phyloP scores from a whole-genome alignment of 768 basidiomycete genomes.

The Lyophyllum semitale region DNA sequence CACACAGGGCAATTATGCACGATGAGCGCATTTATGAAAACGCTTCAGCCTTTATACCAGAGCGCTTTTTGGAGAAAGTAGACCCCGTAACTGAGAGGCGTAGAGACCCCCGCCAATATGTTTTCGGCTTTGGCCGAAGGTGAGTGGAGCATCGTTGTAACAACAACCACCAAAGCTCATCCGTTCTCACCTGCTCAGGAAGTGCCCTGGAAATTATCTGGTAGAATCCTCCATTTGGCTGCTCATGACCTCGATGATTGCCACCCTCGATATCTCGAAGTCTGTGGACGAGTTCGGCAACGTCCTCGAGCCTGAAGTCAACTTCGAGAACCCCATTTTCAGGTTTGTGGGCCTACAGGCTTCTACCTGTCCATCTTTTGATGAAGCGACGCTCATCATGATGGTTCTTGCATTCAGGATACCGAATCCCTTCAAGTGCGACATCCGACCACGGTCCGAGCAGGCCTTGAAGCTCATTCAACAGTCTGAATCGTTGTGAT shows the following conservation, averaged over 20 bases:
- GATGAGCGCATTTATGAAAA: constrained; percentile 53
- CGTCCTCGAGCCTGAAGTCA: constrained; percentile 46
- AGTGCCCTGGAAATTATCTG: constrained; percentile 65
- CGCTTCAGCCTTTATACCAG: constrained; percentile 52
- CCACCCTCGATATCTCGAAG: constrained; percentile 57
- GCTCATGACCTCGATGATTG: constrained; percentile 53
- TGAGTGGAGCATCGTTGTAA: constrained; percentile 16
- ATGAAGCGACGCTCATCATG: constrained; percentile 4
- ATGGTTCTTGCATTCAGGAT: constrained; percentile 28
- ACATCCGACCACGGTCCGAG: constrained; percentile 52
- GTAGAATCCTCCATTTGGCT: constrained; percentile 68
- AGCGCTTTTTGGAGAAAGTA: constrained; percentile 45
- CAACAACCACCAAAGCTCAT: neutral
- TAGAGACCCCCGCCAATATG: constrained; percentile 33
- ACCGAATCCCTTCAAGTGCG: constrained; percentile 50
- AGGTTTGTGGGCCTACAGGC: constrained; percentile 39
- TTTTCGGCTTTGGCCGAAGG: constrained; percentile 46
- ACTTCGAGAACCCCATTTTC: constrained; percentile 64
- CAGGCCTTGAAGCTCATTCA: constrained; percentile 41
- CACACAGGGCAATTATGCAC: constrained; percentile 46
- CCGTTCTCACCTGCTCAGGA: constrained; percentile 29
- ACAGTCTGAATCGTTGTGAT: constrained; percentile 26
- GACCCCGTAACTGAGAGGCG: constrained; percentile 28
- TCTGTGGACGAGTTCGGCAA: constrained; percentile 50
- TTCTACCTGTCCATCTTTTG: neutral